Percentiles rank a stretch among this genome's conserved stretches.
phyloP scores from a whole-genome alignment of 495 filamentous ascomycete genomes.

The Daldinia bambusicola region DNA sequence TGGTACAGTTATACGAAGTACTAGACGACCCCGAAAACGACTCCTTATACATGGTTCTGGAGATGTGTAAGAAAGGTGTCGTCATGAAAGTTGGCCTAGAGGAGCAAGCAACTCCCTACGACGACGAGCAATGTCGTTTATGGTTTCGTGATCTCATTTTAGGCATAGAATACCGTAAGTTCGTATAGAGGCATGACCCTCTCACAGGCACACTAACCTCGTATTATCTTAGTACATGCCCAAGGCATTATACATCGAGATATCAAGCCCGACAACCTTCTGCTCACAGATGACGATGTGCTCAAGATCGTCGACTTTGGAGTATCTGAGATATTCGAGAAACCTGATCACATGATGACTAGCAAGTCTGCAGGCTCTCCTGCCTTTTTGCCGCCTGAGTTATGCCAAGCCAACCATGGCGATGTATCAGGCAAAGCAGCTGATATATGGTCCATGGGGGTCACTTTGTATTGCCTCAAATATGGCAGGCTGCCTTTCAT shows the following conservation, averaged over 20 bases:
- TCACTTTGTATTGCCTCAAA: constrained; percentile 90
- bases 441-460: constrained; percentile 99
- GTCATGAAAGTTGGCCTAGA: constrained; percentile 96
- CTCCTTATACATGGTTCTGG: constrained; percentile 96
- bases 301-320: constrained; percentile 98
- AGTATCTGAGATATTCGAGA: constrained; percentile 98
- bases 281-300: constrained; percentile 88
- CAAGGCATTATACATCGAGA: constrained; percentile 97
- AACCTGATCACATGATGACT: constrained; percentile 86
- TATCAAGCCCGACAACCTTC: constrained; percentile 97
- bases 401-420: constrained; percentile 89
- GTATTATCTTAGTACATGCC: constrained; percentile 71
- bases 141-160: constrained; percentile 97
- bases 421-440: constrained; percentile 88
- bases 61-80: constrained; percentile 98
- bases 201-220: constrained; percentile 7
- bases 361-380: constrained; percentile 95
- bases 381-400: constrained; percentile 92
- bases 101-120: constrained; percentile 83
- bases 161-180: constrained; percentile 90
- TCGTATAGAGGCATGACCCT: constrained; percentile 5
- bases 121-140: constrained; percentile 81
- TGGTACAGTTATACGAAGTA: constrained; percentile 93
- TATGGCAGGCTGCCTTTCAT: constrained; percentile 91
- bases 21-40: constrained; percentile 95